A percentile compares a stretch with the other conserved stretches of the same genome.
Evolutionary conservation across 345 rosid genomes (phyloP).

Genomic region (Eucalyptus sp.): DNA sequence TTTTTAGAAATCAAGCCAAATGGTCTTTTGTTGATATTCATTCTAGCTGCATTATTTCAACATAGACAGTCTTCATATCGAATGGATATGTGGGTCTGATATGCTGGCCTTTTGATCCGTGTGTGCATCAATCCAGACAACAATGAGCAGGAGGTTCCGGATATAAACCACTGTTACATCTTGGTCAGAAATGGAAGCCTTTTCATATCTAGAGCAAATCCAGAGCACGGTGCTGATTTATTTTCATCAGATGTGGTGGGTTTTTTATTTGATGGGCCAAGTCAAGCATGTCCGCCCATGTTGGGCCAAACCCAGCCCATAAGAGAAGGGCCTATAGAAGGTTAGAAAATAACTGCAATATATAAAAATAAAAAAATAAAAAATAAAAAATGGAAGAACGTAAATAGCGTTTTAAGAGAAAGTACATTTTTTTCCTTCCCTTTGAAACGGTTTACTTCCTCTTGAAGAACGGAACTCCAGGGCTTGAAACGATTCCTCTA

Average conservation of each 20-base stretch:
- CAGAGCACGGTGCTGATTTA: not conserved
- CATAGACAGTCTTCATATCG: not conserved
- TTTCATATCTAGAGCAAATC: not conserved
- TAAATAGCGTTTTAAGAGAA: no score
- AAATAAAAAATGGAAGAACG: no score
- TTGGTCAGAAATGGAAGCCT: conserved; percentile 43
- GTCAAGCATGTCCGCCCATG: rapidly evolving
- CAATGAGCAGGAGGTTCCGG: conserved; percentile 44
- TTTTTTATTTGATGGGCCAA: no score
- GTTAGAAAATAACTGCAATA: no score
- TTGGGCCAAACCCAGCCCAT: no score
- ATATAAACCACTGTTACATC: conserved; percentile 44
- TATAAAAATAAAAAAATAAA: no score
- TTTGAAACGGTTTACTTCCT: no score
- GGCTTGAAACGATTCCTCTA: no score
- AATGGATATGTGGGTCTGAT: conserved; percentile 2
- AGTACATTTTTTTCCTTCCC: no score
- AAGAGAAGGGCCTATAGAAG: no score
- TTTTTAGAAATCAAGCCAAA: conserved; percentile 24
- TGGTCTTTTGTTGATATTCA: not conserved
- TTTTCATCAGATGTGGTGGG: not conserved
- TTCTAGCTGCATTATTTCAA: not conserved
- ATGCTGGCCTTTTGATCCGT: conserved; percentile 56
- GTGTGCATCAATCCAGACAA: conserved; percentile 44
- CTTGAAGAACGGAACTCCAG: no score